Evolutionary conservation across 192 early-diverging fungal species (phyloP).

Genomic region (Diversispora eburnea): DNA sequence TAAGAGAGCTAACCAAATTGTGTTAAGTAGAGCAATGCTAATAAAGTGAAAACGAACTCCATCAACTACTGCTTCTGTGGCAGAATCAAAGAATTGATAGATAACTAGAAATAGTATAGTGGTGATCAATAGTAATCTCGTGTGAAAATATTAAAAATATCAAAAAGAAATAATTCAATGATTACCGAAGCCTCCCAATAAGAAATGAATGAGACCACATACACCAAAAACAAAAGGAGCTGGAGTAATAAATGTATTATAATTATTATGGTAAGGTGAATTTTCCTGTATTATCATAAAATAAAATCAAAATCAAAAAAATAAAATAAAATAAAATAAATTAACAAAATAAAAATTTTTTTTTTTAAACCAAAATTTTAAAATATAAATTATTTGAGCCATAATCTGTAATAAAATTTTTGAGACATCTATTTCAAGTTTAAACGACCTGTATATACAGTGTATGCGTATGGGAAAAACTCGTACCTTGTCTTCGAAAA

Average conservation of each 20-base stretch:
- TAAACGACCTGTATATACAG: no score
- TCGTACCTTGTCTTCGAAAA: neutral
- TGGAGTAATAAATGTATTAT: conserved; percentile 63
- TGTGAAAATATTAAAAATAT: neutral
- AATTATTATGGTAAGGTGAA: conserved; percentile 36
- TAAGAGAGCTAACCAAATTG: conserved; percentile 55
- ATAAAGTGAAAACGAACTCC: conserved; percentile 65
- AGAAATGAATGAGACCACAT: conserved; percentile 61
- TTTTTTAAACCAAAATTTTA: neutral
- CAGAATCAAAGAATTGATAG: conserved; percentile 58
- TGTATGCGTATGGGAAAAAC: no score
- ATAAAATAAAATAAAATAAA: neutral
- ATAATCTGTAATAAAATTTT: no score
- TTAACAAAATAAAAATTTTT: neutral
- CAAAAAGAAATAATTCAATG: neutral
- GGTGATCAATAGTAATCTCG: neutral
- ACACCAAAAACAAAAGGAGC: conserved; percentile 57
- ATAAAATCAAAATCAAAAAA: neutral
- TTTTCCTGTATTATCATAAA: conserved; percentile 16
- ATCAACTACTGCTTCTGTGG: conserved; percentile 52
- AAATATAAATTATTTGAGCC: no score
- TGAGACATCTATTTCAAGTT: no score
- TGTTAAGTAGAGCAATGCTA: conserved; percentile 50
- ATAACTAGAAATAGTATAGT: conserved; percentile 28
- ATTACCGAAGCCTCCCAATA: conserved; percentile 55